Base-by-base conservation (phyloP, 495 filamentous ascomycete genomes). In the Lophium mytilinum region DNA sequence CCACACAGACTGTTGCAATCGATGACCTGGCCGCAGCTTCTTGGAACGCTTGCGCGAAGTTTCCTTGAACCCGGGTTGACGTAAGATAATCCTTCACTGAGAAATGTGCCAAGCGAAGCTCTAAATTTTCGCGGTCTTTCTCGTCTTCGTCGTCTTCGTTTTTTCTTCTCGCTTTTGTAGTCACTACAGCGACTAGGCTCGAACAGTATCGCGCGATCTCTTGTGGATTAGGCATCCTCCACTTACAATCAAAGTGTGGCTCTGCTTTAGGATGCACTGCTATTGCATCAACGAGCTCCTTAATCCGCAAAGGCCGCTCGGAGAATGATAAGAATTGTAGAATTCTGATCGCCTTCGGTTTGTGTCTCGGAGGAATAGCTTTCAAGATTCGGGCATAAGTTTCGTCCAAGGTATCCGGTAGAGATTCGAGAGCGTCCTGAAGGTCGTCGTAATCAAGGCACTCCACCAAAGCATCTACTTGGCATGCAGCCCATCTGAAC, bases 401-500 rank as follows among this genome's bases (percentile, higher is more conserved):
- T 33, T 69, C 67, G 58, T 75, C 54, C 1, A 76, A 55, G n/a
- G 59, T 66, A 21, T 41, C 43, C 6, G 75, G 75, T 9, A 76
- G 62, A 41, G 66, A 56, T 57, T 15, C n/a, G 3, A 75, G 63
- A 33, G 62, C 62, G n/a, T 64, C 18, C 43, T 58, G 56, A 30
- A 73, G 60, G 46, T 50, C n/a, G n/a, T 46, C 39, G 37, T 37
- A 58, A 6, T 19, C 59, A 64, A 45, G 39, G 57, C 70, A 76
- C 46, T 57, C 60, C 55, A 57, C 57, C 14, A 77, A 64, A 11
- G 21, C 61, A 37, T 76, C 68, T 18, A 77, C 56, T 55, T 76
- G 72, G 61, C 69, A 75, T 43, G 58, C 66, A 3, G 63, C 70
- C 71, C 69, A 76, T 48, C 72, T 69, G 46, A 78, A 76, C 72